Base-by-base conservation (phyloP, 495 filamentous ascomycete genomes). In the Astrocystis sublimbata region DNA sequence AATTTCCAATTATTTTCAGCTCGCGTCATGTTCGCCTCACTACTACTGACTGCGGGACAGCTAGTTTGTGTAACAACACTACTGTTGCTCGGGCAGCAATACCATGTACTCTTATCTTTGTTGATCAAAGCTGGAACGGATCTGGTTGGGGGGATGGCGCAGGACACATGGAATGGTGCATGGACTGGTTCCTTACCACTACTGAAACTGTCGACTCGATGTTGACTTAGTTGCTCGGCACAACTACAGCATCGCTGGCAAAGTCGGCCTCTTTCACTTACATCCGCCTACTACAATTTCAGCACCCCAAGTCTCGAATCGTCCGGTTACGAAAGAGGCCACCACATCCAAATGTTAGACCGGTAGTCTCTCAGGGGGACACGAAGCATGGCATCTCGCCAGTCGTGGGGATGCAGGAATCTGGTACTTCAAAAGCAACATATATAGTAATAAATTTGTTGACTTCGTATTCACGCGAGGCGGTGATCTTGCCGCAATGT, bases 381-480 rank as follows among this genome's bases (percentile, higher is more conserved):
- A 47, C 7, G 35, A 6, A 49, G 35, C 13, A 28, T 21, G 45
- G 49, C 38, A 40, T 33, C 17, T n/a, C 13, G 26, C 38, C 36
- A 38, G 17, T 61, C 36, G 36, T 60, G 46, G 46, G 42, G 57
- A 60, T 30, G 46, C 23, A 61, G 43, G 45, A 38, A 45, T 13
- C n/a, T 53, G 49, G 58, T 40, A 26, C 28, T 43, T 61, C 15
- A 21, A 35, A n/a, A 60, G 58, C 58, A 24, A 26, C 58, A 61
- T 43, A 61, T 61, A 30, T 60, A 60, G 19, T 60, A 52, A 60
- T 52, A 52, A 60, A 51, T 40, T 7, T 60, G 42, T 49, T 49
- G n/a, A 23, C 43, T 60, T 41, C 38, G 33, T n/a, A n/a, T n/a
- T n/a, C n/a, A 10, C n/a, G 45, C 4, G 10, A 33, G 17, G 24